Evolutionary conservation across 352 stramenopile species (phyloP).

Genomic region (Pythium volutum): DNA sequence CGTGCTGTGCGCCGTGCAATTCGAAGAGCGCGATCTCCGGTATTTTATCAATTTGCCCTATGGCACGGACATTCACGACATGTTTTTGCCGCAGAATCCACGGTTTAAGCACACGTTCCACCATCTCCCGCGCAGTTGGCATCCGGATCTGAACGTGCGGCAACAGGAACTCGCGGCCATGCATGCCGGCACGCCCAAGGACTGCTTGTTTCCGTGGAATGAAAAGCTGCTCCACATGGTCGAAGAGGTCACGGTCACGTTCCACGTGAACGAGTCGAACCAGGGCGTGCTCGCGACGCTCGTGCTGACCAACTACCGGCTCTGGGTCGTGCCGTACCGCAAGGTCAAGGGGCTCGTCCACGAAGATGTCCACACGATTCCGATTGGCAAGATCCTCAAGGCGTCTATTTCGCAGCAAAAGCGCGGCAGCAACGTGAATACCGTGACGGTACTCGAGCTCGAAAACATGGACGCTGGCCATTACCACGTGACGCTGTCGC

Average conservation of each 20-base stretch:
- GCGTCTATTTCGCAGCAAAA: constrained; percentile 77
- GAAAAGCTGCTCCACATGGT: constrained; percentile 85
- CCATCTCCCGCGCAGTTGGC: constrained; percentile 77
- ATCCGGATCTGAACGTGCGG: constrained; percentile 61
- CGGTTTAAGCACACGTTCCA: constrained; percentile 74
- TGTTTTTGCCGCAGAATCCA: constrained; percentile 79
- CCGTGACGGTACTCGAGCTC: constrained; percentile 66
- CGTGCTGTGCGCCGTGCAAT: constrained; percentile 71
- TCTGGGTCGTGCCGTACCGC: constrained; percentile 84
- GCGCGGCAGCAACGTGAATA: constrained; percentile 71
- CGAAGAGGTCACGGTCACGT: constrained; percentile 85
- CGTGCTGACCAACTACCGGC: constrained; percentile 79
- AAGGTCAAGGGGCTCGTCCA: constrained; percentile 69
- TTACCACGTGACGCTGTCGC: constrained; percentile 82
- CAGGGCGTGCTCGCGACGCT: constrained; percentile 78
- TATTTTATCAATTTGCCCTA: constrained; percentile 67
- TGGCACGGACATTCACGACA: constrained; percentile 70
- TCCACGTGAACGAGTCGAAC: constrained; percentile 85
- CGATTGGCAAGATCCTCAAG: constrained; percentile 75
- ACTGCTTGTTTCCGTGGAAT: constrained; percentile 79
- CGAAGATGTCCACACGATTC: constrained; percentile 83
- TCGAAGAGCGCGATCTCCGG: constrained; percentile 64
- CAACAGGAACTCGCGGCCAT: constrained; percentile 67
- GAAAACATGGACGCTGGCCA: constrained; percentile 87
- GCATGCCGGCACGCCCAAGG: constrained; percentile 60